Base-by-base conservation (phyloP, 192 early-diverging fungal species). In the Coemansia sp. region DNA sequence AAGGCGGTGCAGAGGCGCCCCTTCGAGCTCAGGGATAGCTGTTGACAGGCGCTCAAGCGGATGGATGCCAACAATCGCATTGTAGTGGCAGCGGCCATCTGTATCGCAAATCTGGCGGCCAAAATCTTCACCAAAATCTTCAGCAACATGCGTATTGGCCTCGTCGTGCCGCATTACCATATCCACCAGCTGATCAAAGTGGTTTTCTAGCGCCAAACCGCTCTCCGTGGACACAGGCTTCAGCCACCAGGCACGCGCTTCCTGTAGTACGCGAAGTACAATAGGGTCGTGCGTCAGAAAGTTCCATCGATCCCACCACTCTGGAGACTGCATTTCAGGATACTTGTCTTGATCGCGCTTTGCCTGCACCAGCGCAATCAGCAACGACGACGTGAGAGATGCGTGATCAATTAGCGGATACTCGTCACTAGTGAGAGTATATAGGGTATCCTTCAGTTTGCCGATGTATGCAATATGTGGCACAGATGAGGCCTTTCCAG, bases 371-470 rank as follows among this genome's bases (percentile, higher is more conserved):
- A 80, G 65, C 9, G 77, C 71, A 48, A 74, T 49, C 53, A 80
- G 68, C 34, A 80, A 59, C 56, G 77, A 80, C 25, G 77, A 80
- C 18, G 65, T 70, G 50, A 80, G 62, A 25, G 77, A 55, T 30
- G 66, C 67, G 34, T 70, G 64, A 62, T 80, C 77, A 10, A 85
- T 73, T n/a, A 88, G 62, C 10, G 88, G 88, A 49, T 88, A 90
- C 62, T 89, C 85, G 26, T 89, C 82, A 19, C 73, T 58, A 0
- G 89, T 88, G 28, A 93, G 73, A 18, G 87, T 76, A 78, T 89
- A 93, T 12, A 90, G 82, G 22, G 78, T 87, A 62, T 88, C 89
- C 23, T 85, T 71, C 25, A 86, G 68, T 22, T 68, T 59, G 22
- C 89, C 88, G 7, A 93, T 83, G 61, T 88, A 92, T 5, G 89